Base-by-base conservation (phyloP, 2,329 filamentous ascomycete species). In the Fusarium drepaniforme region DNA sequence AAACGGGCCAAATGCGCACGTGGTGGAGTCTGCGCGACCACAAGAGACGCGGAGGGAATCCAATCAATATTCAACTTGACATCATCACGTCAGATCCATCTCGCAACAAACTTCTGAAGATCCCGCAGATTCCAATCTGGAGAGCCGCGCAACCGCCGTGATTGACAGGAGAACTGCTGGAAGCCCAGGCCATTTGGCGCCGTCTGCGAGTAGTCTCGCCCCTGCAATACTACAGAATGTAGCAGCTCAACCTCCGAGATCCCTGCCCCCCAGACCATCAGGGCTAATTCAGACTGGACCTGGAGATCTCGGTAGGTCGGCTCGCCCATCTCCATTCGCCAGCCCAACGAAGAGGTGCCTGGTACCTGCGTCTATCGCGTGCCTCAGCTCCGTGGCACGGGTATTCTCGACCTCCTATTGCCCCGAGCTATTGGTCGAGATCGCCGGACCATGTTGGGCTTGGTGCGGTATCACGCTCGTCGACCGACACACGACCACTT, bases 311-410 rank as follows among this genome's bases (percentile, higher is more conserved):
- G 70, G 68, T 21, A 49, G 33, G 56, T 64, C 56, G 62, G 68
- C 57, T 67, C 64, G 65, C 62, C 23, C 64, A 35, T 61, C 59
- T 67, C 61, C 67, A 77, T 71, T 68, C 63, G 40, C 58, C 25
- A 49, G 56, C n/a, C 23, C 16, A 59, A 15, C 37, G 8, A 11
- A 59, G n/a, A 58, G 8, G 73, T 74, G 73, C 57, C 60, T 71
- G 70, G 75, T 78, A 78, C 77, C 73, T 79, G 74, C 72, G 71
- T 75, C 23, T 44, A 64, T 70, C 72, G 65, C 64, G 64, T 71
- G 68, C 67, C 60, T 70, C 38, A 28, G 53, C 30, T 58, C 56
- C 44, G 56, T 56, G n/a, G 16, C 18, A 28, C 30, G 70, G 64
- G 77, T 79, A 78, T 77, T 66, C 61, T 66, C 59, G 30, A 78